Conservation (phyloP, 352 stramenopile genomes). For the Phytophthora sansomeana region DNA sequence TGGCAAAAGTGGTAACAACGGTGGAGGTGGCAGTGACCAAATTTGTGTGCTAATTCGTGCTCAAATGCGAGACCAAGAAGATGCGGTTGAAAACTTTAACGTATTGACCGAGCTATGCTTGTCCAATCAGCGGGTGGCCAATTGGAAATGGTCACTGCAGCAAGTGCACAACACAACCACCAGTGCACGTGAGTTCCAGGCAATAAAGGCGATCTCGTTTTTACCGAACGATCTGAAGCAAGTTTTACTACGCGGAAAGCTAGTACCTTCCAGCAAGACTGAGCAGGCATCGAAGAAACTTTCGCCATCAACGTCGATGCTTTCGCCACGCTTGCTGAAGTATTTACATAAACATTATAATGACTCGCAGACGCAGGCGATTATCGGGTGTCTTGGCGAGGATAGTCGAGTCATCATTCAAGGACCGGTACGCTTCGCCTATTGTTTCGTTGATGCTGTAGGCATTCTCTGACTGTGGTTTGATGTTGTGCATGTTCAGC, state of each 20-base stretch:
- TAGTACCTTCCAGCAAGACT: slow-evolving; percentile 23
- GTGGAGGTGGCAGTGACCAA: slow-evolving; percentile 46
- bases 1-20: slow-evolving; percentile 5
- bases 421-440: slow-evolving; percentile 60
- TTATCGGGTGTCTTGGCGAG: slow-evolving; percentile 69
- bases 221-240: slow-evolving; percentile 60
- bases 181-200: slow-evolving; percentile 83
- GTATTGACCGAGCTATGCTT: slow-evolving; percentile 74
- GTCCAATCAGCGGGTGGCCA: slow-evolving; percentile 60
- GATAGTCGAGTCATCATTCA: slow-evolving; percentile 81
- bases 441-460: background rate
- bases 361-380: slow-evolving; percentile 73
- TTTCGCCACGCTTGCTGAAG: slow-evolving; percentile 56
- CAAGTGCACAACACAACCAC: slow-evolving; percentile 81
- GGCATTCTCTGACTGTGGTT: slow-evolving; percentile 6
- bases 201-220: slow-evolving; percentile 69
- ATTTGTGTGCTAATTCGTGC: slow-evolving; percentile 72
- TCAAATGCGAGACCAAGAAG: slow-evolving; percentile 30
- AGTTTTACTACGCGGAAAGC: slow-evolving; percentile 55
- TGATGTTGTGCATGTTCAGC: slow-evolving; percentile 36
- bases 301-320: slow-evolving; percentile 14
- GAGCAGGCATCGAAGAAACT: slow-evolving; percentile 8
- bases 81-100: slow-evolving; percentile 45
- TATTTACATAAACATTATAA: slow-evolving; percentile 77
- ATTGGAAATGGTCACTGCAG: slow-evolving; percentile 73